A percentile compares a stretch with the other conserved stretches of the same genome.
Evolutionary conservation across 2,329 filamentous ascomycete species (phyloP).

Genomic region (Dendryphion nanum): DNA sequence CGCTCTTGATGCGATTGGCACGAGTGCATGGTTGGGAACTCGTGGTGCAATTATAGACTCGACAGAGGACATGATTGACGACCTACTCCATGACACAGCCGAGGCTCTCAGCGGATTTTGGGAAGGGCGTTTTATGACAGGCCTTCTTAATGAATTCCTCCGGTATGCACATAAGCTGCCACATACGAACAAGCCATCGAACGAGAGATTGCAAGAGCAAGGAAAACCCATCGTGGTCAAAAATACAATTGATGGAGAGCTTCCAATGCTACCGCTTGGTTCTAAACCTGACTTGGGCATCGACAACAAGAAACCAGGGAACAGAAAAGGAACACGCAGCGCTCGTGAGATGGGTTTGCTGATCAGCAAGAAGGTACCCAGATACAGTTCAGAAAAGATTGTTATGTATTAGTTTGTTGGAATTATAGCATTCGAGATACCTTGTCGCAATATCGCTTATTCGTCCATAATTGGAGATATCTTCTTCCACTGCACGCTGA

Average conservation of each 20-base stretch:
- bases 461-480: too few species aligned
- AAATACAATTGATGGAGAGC: slow-evolving; percentile 40
- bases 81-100: slow-evolving; percentile 66
- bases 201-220: slow-evolving; percentile 39
- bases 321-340: slow-evolving; percentile 68
- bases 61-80: slow-evolving; percentile 62
- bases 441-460: not conserved
- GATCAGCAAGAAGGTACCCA: slow-evolving; percentile 74
- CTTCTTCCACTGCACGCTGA: too few species aligned
- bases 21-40: slow-evolving; percentile 65
- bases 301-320: slow-evolving; percentile 58
- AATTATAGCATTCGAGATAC: not conserved
- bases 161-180: slow-evolving; percentile 48
- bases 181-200: slow-evolving; percentile 31
- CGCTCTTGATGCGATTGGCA: slow-evolving; percentile 73
- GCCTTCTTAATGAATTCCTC: slow-evolving; percentile 64
- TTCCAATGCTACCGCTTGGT: slow-evolving; percentile 67
- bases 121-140: slow-evolving; percentile 64
- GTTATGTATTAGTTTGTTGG: slow-evolving; percentile 17
- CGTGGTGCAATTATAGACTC: slow-evolving; percentile 55
- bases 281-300: slow-evolving; percentile 58
- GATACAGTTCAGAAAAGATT: slow-evolving; percentile 81
- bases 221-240: slow-evolving; percentile 47
- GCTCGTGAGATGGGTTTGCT: slow-evolving; percentile 73
- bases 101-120: slow-evolving; percentile 71